Evolutionary conservation across 108 stramenopile species (phyloP).

Genomic region (Skeletonema grethae): DNA sequence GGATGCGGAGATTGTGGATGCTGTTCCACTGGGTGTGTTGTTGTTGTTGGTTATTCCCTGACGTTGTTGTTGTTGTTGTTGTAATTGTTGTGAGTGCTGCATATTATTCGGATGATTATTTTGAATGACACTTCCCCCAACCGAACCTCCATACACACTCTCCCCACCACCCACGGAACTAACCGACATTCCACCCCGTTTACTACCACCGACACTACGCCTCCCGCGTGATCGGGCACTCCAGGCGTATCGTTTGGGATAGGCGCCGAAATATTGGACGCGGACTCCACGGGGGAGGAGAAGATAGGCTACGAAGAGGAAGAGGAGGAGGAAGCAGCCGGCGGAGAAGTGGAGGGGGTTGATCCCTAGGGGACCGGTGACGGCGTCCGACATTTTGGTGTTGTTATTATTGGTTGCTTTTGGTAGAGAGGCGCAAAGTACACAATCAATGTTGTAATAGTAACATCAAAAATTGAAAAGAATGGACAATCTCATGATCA

Average conservation of each 20-base stretch:
- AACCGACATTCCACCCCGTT: background rate
- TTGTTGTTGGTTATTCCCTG: slow-evolving; percentile 7
- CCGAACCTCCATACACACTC: background rate
- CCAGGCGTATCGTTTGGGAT: slow-evolving; percentile 88
- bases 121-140: background rate
- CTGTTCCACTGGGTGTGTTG: slow-evolving; percentile 25
- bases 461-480: too few relatives aligned
- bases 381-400: background rate
- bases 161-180: too few relatives aligned
- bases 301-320: slow-evolving; percentile 76
- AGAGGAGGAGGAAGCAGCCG: slow-evolving; percentile 47
- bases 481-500: too few relatives aligned
- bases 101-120: background rate
- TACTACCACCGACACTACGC: background rate
- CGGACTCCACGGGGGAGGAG: slow-evolving; percentile 70
- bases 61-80: slow-evolving; percentile 6
- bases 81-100: background rate
- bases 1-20: slow-evolving; percentile 32
- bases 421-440: too few relatives aligned
- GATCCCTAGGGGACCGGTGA: slow-evolving; percentile 60
- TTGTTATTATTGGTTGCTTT: too few relatives aligned
- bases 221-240: slow-evolving; percentile 57
- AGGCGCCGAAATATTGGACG: slow-evolving; percentile 79
- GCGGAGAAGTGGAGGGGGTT: slow-evolving; percentile 67
- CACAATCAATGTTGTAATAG: too few relatives aligned